Evolutionary conservation across 352 stramenopile genomes (phyloP).

Genomic region (Phytophthora cactorum): DNA sequence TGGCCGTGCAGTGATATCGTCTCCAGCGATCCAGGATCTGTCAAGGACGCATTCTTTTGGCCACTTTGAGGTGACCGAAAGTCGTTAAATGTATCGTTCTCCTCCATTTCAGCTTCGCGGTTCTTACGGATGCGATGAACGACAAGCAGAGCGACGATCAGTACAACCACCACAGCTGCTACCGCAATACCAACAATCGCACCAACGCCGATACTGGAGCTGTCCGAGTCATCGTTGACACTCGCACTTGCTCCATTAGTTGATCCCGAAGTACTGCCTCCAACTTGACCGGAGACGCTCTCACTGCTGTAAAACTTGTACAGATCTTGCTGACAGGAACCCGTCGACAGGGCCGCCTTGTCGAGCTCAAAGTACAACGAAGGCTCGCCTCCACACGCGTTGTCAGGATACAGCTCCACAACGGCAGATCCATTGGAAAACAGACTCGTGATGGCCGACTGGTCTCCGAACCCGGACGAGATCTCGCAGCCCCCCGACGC

Average conservation of each 20-base stretch:
- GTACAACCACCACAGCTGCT: constrained; percentile 7
- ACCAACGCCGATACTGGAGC: constrained; percentile 6
- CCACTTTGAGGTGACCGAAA: constrained; percentile 7
- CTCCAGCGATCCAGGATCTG: constrained; percentile 4
- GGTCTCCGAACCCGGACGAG: constrained; percentile 15
- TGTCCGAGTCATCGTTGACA: no score
- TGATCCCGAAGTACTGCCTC: no score
- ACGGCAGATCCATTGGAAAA: constrained; percentile 25
- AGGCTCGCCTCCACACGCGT: constrained; percentile 20
- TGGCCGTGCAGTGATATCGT: no score
- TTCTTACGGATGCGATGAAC: constrained; percentile 1
- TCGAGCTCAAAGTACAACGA: constrained; percentile 25
- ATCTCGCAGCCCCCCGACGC: constrained; percentile 26
- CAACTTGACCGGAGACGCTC: background rate
- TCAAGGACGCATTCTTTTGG: constrained; percentile 8
- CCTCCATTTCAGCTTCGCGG: constrained; percentile 1
- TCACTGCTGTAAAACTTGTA: constrained; percentile 28
- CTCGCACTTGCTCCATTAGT: no score
- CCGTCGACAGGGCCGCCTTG: constrained; percentile 8
- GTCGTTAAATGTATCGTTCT: constrained; percentile 9
- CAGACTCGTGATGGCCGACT: constrained; percentile 21
- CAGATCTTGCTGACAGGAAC: constrained; percentile 17
- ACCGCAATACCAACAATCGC: constrained; percentile 21
- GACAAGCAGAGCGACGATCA: constrained; percentile 11
- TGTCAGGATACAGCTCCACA: constrained; percentile 17